Base-by-base conservation (phyloP, 768 basidiomycete genomes). In the Rhizopogon roseolus region DNA sequence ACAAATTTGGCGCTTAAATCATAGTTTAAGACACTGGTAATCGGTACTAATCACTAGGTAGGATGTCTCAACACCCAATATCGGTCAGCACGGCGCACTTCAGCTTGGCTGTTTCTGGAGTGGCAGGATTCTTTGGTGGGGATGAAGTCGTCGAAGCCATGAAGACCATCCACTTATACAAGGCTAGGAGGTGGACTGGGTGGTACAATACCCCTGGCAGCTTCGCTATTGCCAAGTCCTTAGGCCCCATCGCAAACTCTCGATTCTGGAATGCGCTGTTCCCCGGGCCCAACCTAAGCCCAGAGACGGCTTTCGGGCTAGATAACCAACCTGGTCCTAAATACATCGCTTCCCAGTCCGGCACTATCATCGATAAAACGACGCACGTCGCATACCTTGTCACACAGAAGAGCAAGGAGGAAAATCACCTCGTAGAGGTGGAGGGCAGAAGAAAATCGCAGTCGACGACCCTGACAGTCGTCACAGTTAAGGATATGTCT, bases 321-420 rank as follows among this genome's bases (percentile, higher is more conserved):
- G 60, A 57, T 14, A 70, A 65, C 14, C 55, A 55, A 41, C 11
- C n/a, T 37, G 71, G 71, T 2, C 89, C 89, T 40, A 87, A 88
- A 58, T 93, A 81, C 66, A 82, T 84, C 57, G 83, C 87, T 1
- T 81, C 88, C 58, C 84, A n/a, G 72, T 93, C 48, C 78, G 87
- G 67, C 69, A 88, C 57, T 78, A 74, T 52, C 66, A 72, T 41
- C 75, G 66, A 2, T 63, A 67, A 5, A 73, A 80, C 62, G 75
- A 79, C 41, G 73, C 85, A 25, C 70, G 80, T 61, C 82, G 89
- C 28, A 76, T 71, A 50, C 84, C 85, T 71, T 77, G 80, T 19
- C 2, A 49, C 56, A 14, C 49, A 57, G 32, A 44, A 46, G 6
- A 60, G 62, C 32, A 28, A 17, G 13, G 32, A 17, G 1, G 9